Conservation (phyloP, 305 asterid genomes). For the Fraxinus greggii region DNA sequence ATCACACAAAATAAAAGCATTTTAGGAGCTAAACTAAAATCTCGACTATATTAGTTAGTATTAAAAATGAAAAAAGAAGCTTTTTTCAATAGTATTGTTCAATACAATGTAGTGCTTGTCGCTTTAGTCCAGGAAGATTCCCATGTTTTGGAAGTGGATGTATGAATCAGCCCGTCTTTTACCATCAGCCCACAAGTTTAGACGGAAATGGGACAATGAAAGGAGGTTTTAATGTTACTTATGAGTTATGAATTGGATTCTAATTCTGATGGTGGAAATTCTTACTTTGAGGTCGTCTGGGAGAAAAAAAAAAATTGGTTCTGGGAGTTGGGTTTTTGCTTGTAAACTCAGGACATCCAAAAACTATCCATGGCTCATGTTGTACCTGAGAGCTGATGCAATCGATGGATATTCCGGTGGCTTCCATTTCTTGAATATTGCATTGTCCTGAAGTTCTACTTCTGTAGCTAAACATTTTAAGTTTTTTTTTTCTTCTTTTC, state of each 20-base stretch:
- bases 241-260: constrained; percentile 46
- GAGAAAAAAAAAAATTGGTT: constrained; percentile 53
- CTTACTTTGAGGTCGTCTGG: constrained; percentile 65
- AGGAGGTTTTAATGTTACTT: constrained; percentile 65
- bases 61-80: no score
- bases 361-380: constrained; percentile 68
- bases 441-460: no score
- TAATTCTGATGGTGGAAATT: constrained; percentile 1
- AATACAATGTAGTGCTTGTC: no score
- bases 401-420: constrained; percentile 74
- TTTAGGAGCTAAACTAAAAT: background rate
- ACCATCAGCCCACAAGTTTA: constrained; percentile 47
- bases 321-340: constrained; percentile 57
- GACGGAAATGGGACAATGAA: constrained; percentile 30
- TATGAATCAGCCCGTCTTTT: constrained; percentile 65
- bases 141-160: constrained; percentile 73
- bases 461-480: no score
- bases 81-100: no score
- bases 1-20: background rate
- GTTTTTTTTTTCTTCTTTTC: no score
- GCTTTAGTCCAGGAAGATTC: constrained; percentile 51
- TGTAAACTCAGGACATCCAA: constrained; percentile 58
- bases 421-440: constrained; percentile 37
- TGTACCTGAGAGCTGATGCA: constrained; percentile 73
- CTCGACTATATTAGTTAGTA: background rate